Evolutionary conservation across 441 rosid species (phyloP), one percentile per base, ranked within the genome.

Genomic region (Corymbia calophylla): DNA sequence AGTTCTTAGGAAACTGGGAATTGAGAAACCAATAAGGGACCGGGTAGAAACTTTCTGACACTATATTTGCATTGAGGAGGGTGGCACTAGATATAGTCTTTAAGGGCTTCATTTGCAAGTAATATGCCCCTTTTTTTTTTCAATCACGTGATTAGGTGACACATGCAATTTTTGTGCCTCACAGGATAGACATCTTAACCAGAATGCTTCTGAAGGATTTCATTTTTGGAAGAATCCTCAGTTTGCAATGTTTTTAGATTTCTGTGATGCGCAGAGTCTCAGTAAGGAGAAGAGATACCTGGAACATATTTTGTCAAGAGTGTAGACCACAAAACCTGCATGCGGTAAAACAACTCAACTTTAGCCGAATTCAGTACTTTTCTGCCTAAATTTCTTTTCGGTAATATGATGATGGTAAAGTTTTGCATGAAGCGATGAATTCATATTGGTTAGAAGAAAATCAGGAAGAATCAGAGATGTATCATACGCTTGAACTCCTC

Each of bases 301-400:
- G 87, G 95, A 91, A 90, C 95, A 94, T 88, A 96, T 93, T 92
- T 94, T 95, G 86, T 98, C 98, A 48, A 96, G 94, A 19, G 92
- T 55, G 92, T 93, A 98, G 92, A 88, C 96, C 13, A 96, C 95
- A 87, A 95, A 96, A 89, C 98, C 99, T 96, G 93, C 91, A 84
- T 77, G 64, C 39, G n/a, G 44, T 16, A 68, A 58, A 31, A 81
- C 35, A 31, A 77, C 88, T 60, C 32, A 60, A n/a, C 39, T 31
- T 27, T 54, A 82, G 86, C 68, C 25, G 44, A 48, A 31, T 53
- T 51, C 48, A 48, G 25, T 19, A 87, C 13, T 15, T 80, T n/a
- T 86, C 80, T 70, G 21, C 35, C 44, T 16, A 73, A 53, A 23
- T 68, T 77, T 77, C 27, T 23, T 77, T 39, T 2, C 29, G 44